Percentiles rank a stretch among this genome's conserved stretches.
These are phyloP conservation scores for Heterobasidion irregulare DNA, from an alignment of 1,284 basidiomycete species.

Conservation along the genomic window DNA sequence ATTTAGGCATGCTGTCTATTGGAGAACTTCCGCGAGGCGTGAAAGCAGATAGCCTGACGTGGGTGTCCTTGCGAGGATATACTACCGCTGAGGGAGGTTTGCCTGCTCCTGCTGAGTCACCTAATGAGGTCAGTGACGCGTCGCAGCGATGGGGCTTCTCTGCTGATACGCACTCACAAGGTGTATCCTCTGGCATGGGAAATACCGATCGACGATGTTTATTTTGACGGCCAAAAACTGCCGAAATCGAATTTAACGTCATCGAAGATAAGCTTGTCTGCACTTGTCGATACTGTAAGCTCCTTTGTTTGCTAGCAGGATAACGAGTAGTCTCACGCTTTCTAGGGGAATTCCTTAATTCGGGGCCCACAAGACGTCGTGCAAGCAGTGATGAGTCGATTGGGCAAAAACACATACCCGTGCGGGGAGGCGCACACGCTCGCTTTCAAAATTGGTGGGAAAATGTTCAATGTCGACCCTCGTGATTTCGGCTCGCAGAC, in stretches of 20 bases:
- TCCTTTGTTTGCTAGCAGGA: not conserved
- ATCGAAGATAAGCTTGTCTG: conserved; percentile 18
- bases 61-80: conserved; percentile 31
- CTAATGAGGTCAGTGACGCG: conserved; percentile 21
- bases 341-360: conserved; percentile 29
- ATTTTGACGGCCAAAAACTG: conserved; percentile 40
- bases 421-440: conserved; percentile 46
- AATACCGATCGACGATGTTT: conserved; percentile 45
- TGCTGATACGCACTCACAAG: conserved; percentile 7
- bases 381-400: too few species aligned
- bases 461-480: conserved; percentile 55
- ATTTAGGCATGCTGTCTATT: conserved; percentile 28
- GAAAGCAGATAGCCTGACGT: conserved; percentile 23
- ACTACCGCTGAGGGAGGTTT: conserved; percentile 26
- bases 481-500: conserved; percentile 47
- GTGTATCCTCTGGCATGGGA: conserved; percentile 39
- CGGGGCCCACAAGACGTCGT: conserved; percentile 29
- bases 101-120: conserved; percentile 20
- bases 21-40: conserved; percentile 28
- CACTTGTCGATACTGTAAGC: conserved; percentile 42
- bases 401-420: conserved; percentile 18
- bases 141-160: not conserved
- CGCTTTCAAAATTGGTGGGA: conserved; percentile 53
- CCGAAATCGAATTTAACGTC: conserved; percentile 30
- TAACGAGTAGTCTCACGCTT: not conserved